Base-by-base conservation (phyloP, 75 land plant species). In the Gnetum montanum region DNA sequence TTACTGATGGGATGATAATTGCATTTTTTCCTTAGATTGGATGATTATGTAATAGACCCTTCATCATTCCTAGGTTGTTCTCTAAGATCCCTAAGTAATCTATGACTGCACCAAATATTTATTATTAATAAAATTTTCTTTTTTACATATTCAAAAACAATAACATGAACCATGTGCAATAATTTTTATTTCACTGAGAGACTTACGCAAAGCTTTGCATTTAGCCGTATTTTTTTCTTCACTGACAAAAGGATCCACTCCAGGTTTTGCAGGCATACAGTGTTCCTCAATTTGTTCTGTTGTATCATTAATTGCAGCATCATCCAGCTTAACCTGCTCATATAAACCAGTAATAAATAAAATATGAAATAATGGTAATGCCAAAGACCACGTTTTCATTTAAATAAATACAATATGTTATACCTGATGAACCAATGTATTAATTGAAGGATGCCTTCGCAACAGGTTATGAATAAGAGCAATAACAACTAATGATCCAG, bases 391-490 rank as follows among this genome's bases (percentile, higher is more conserved):
- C 8, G 13, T 2, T 48, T 31, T 16, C 10, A 45, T 10, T 4
- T 35, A 62, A 61, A 59, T 3, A 3, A 49, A 51, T 31, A 51
- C 20, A 25, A 40, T 43, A 25, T 10, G 26, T 19, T 41, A 53
- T 76, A 95, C 97, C 86, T 60, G 61, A 46, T 95, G 86, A 37
- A 95, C 97, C 61, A 95, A 61, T 70, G 76, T 84, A 57, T 91
- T 83, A 26, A 95, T 86, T 23, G 99, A 86, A 15, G 97, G 99
- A 81, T 95, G 99, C 57, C 99, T 75, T 12, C 97, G 70, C 23
- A 95, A 63, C 37, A 95, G 79, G 68, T 95, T 95, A 66, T 95
- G 99, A 59, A 86, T 75, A 44, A 95, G 45, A 29, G 99, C 97
- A 65, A 90, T 76, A 10, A 86, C 79, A 47, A 90, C 53, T 35